phyloP scores from a whole-genome alignment of 2,329 filamentous ascomycete species.

The Pseudocercospora ulei region DNA sequence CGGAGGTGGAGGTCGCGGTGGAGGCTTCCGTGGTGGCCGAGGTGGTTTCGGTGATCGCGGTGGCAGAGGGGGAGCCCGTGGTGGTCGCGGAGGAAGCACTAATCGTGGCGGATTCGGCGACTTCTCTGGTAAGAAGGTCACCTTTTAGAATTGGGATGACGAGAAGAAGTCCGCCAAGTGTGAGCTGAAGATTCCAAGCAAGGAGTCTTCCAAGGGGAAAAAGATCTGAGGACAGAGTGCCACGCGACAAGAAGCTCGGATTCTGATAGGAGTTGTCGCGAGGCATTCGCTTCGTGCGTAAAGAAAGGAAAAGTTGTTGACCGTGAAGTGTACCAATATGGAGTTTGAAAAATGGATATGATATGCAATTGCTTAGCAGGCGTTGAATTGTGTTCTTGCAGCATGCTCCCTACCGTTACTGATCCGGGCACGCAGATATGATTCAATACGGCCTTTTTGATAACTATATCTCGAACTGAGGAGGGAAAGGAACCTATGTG shows the following conservation, averaged over 20 bases:
- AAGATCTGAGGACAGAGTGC: background rate
- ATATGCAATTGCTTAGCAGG: too few species aligned
- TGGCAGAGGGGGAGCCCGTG: constrained; percentile 45
- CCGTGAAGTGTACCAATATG: too few species aligned
- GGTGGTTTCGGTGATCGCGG: constrained; percentile 42
- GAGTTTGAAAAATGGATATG: too few species aligned
- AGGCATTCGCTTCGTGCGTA: too few species aligned
- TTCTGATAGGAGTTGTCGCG: background rate
- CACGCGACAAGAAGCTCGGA: background rate
- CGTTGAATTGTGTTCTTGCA: too few species aligned
- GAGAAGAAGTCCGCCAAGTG: background rate
- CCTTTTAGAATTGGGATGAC: constrained; percentile 43
- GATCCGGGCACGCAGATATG: too few species aligned
- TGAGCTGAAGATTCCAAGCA: background rate
- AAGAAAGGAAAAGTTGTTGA: constrained; percentile 1
- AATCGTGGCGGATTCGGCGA: constrained; percentile 52
- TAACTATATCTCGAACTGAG: too few species aligned
- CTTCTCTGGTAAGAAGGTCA: constrained; percentile 72
- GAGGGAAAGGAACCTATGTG: too few species aligned
- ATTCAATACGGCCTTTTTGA: too few species aligned
- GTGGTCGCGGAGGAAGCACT: constrained; percentile 41
- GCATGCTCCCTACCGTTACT: too few species aligned
- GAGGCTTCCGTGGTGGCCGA: constrained; percentile 34
- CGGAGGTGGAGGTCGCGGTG: constrained; percentile 34
- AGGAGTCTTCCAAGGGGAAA: background rate